These are phyloP conservation scores for Scenedesmus sp. DNA, from an alignment of 163 green algal genomes.

Conservation along the genomic window DNA sequence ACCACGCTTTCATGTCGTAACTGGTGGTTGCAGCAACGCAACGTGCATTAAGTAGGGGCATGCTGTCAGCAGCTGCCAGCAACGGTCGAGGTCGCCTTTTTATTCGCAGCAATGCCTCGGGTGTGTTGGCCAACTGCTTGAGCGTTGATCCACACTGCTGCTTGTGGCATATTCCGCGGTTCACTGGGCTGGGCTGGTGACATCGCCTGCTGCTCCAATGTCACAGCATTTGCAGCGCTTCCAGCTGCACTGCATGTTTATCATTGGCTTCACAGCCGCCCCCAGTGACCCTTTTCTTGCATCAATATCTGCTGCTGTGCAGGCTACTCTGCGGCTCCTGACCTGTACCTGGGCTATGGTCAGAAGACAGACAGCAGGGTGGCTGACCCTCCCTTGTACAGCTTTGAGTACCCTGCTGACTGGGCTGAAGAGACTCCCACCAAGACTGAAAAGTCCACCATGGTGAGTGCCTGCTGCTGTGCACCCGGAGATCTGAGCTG, in stretches of 20 bases:
- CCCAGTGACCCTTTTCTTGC: neutral
- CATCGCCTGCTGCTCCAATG: too few relatives aligned
- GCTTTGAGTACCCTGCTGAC: slow-evolving; percentile 52
- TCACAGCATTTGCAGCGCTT: too few relatives aligned
- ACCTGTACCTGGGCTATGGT: slow-evolving; percentile 53
- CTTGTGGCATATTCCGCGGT: too few relatives aligned
- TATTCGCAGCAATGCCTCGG: neutral
- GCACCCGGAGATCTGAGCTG: too few relatives aligned
- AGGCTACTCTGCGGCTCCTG: slow-evolving; percentile 34
- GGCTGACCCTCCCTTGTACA: slow-evolving; percentile 18
- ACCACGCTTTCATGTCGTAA: neutral
- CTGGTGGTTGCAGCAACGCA: neutral
- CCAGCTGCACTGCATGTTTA: neutral
- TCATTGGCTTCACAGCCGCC: neutral
- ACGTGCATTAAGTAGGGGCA: neutral
- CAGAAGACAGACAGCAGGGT: slow-evolving; percentile 2
- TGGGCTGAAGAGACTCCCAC: slow-evolving; percentile 33
- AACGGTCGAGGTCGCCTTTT: neutral
- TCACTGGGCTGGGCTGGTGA: too few relatives aligned
- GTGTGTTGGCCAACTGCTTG: neutral
- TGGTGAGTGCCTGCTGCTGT: slow-evolving; percentile 11
- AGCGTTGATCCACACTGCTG: too few relatives aligned
- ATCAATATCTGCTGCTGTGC: neutral
- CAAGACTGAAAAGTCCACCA: slow-evolving; percentile 54
- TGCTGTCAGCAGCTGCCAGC: neutral